A percentile compares a stretch with the other conserved stretches of the same genome.
Evolutionary conservation across 768 basidiomycete genomes (phyloP).

Genomic region (Rhodotorula paludigena): DNA sequence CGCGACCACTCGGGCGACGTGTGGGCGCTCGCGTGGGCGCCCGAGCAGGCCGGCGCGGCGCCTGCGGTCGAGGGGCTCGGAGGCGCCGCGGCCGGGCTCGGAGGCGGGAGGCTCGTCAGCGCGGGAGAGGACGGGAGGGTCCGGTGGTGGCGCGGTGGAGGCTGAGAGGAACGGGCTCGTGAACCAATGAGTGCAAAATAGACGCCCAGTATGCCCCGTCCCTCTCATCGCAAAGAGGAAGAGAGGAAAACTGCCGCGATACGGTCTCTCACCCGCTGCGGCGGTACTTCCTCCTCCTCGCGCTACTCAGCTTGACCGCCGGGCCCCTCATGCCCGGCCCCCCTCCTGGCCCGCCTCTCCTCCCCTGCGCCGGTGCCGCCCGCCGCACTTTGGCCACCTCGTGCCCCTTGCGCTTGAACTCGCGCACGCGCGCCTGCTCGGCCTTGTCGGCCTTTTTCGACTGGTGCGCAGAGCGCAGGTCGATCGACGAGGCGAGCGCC

Average conservation of each 20-base stretch:
- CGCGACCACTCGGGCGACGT: conserved; percentile 37
- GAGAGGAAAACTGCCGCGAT: no score
- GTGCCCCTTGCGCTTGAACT: conserved; percentile 28
- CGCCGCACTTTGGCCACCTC: conserved; percentile 6
- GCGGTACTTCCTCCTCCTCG: conserved; percentile 23
- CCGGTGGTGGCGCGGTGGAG: conserved; percentile 35
- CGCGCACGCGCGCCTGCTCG: conserved; percentile 20
- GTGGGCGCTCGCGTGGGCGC: conserved; percentile 36
- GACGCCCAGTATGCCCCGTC: no score
- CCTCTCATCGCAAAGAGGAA: no score
- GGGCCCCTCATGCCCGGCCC: conserved; percentile 14
- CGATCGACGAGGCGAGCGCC: conserved; percentile 23
- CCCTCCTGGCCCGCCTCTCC: not conserved
- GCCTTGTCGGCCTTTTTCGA: conserved; percentile 31
- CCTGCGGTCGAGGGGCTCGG: conserved; percentile 25
- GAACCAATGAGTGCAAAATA: no score
- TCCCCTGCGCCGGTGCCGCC: not conserved
- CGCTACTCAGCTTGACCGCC: conserved; percentile 16
- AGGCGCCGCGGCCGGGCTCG: conserved; percentile 34
- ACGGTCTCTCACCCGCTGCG: no score
- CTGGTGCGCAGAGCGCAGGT: conserved; percentile 29
- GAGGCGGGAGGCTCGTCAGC: conserved; percentile 21
- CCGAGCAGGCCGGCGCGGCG: not conserved
- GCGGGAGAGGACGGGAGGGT: conserved; percentile 33
- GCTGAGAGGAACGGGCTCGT: no score